Base-by-base conservation (phyloP, 345 rosid species). In the Kernera saxatilis region DNA sequence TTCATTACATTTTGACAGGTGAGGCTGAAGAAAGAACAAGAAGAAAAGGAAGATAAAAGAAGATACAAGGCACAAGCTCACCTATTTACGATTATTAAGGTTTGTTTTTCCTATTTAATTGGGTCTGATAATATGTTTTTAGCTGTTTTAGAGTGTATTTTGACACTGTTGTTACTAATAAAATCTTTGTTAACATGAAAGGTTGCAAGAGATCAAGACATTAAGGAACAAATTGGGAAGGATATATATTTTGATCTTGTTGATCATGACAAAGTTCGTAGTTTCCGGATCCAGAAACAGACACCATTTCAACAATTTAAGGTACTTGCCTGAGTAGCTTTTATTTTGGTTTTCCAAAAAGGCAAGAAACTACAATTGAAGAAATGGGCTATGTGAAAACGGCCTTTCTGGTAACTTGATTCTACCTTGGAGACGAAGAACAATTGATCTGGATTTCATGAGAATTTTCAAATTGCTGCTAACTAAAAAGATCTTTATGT, bases 211-310 rank as follows among this genome's bases (percentile, higher is more conserved):
- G 96, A 89, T 85, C 87, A 81, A 72, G 97, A 94, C 80, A 86
- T 94, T 46, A 71, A 66, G 30, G 93, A 83, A 64, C 99, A 94
- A 71, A 88, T 94, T 79, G 99, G 99, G 52, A 87, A 78, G 79
- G 97, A 89, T 81, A 83, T 88, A 69, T 89, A 82, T 79, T 94
- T 91, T 84, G 99, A 91, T 75, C 98, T 94, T 67, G 96, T 94
- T 67, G 93, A 89, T 79, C 99, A 89, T 77, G 97, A 91, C 76
- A 94, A 91, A 84, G 97, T 94, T 30, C 87, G 81, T 56, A 88
- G 87, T 75, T 94, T 94, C 68, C 96, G 97, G 23, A 81, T 91
- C 72, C 98, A 84, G 73, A 94, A 94, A 78, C 93, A 94, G 78
- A 84, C 80, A 51, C 79, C 84, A 36, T 94, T 94, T 75, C 83